Evolutionary conservation across 2,329 filamentous ascomycete genomes (phyloP).

Genomic region (Phyllosticta ampelicida): DNA sequence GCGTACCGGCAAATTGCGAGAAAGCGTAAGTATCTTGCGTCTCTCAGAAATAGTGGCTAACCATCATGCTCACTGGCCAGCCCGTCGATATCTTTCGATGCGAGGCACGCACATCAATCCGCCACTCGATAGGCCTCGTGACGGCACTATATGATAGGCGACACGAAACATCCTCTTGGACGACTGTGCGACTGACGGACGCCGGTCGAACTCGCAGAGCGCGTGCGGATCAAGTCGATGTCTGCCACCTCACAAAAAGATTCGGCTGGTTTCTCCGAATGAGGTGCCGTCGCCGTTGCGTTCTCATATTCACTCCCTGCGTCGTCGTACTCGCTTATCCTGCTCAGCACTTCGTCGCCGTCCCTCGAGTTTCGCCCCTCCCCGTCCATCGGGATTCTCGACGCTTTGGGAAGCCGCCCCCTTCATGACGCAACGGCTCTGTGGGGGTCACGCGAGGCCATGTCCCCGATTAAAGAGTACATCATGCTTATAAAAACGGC

Average conservation of each 20-base stretch:
- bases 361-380: background rate
- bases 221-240: background rate
- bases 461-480: background rate
- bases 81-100: background rate
- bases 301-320: background rate
- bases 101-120: background rate
- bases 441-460: background rate
- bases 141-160: background rate
- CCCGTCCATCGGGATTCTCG: background rate
- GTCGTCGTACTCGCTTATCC: background rate
- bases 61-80: background rate
- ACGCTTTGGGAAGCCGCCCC: background rate
- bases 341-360: background rate
- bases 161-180: background rate
- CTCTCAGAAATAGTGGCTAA: background rate
- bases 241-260: background rate
- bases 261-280: background rate
- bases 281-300: background rate
- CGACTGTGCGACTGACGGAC: background rate
- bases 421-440: background rate
- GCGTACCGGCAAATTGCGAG: background rate
- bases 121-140: background rate
- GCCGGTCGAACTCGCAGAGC: background rate
- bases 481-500: background rate
- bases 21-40: background rate